Evolutionary conservation across 2,329 filamentous ascomycete species (phyloP).

Genomic region (Ceratocystis papillata): DNA sequence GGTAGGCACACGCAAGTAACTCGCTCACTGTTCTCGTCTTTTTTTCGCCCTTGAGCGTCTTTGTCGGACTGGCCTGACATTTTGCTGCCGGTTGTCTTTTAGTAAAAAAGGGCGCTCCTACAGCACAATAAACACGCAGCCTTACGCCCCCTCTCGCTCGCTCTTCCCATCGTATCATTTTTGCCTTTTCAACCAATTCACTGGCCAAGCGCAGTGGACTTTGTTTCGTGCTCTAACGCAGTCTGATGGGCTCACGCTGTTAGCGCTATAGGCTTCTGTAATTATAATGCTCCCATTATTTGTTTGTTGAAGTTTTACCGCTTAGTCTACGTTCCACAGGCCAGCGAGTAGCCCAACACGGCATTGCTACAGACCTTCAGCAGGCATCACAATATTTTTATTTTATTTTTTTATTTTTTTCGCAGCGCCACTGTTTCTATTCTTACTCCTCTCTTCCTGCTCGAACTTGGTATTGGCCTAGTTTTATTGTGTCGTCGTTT

Average conservation of each 20-base stretch:
- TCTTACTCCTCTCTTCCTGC: not conserved
- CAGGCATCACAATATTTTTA: not conserved
- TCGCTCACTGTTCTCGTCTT: not conserved
- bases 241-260: no score
- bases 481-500: not conserved
- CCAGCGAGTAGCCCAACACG: no score
- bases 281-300: no score
- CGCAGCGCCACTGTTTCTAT: not conserved
- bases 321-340: no score
- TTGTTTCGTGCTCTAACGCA: no score
- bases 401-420: constrained; percentile 7
- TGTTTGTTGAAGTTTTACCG: no score
- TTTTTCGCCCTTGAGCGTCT: not conserved
- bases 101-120: not conserved
- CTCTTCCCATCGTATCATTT: not conserved
- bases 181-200: not conserved
- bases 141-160: not conserved
- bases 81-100: not conserved
- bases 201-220: no score
- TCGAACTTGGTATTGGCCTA: no score
- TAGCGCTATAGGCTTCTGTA: no score
- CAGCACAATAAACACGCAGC: no score
- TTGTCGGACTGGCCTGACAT: not conserved
- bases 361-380: no score
- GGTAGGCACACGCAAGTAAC: not conserved